Conservation (phyloP, 2,329 filamentous ascomycete genomes). For the Fusarium dimerum region DNA sequence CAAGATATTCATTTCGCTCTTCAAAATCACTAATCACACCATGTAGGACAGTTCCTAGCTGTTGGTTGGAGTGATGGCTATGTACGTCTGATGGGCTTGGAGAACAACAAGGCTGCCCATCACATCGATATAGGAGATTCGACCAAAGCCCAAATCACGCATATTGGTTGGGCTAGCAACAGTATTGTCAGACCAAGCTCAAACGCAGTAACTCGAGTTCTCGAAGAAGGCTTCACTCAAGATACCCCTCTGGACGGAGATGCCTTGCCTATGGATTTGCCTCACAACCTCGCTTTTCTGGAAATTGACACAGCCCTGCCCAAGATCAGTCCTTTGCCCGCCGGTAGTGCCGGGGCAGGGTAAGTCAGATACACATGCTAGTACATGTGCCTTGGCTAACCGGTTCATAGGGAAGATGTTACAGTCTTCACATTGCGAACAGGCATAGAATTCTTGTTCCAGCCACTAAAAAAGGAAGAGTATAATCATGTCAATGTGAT, state of each 20-base stretch:
- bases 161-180: constrained; percentile 56
- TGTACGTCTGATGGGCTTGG: constrained; percentile 74
- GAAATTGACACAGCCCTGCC: constrained; percentile 77
- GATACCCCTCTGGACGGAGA: constrained; percentile 9
- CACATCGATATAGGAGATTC: constrained; percentile 59
- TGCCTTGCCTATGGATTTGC: constrained; percentile 54
- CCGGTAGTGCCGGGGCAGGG: constrained; percentile 61
- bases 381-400: constrained; percentile 2
- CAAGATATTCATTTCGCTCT: background rate
- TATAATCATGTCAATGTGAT: constrained; percentile 79
- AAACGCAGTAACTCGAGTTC: constrained; percentile 6
- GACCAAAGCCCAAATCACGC: constrained; percentile 46
- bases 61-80: constrained; percentile 82
- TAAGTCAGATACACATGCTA: constrained; percentile 32
- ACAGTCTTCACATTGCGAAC: constrained; percentile 69
- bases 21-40: background rate
- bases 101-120: constrained; percentile 80
- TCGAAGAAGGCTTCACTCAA: constrained; percentile 14
- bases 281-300: constrained; percentile 70
- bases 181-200: constrained; percentile 35
- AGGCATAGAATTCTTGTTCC: constrained; percentile 71
- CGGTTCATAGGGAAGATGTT: constrained; percentile 47
- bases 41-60: constrained; percentile 71
- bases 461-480: constrained; percentile 60
- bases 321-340: constrained; percentile 71